Conservation (phyloP, 2,329 filamentous ascomycete species). For the Aspergillus arachidicola region DNA sequence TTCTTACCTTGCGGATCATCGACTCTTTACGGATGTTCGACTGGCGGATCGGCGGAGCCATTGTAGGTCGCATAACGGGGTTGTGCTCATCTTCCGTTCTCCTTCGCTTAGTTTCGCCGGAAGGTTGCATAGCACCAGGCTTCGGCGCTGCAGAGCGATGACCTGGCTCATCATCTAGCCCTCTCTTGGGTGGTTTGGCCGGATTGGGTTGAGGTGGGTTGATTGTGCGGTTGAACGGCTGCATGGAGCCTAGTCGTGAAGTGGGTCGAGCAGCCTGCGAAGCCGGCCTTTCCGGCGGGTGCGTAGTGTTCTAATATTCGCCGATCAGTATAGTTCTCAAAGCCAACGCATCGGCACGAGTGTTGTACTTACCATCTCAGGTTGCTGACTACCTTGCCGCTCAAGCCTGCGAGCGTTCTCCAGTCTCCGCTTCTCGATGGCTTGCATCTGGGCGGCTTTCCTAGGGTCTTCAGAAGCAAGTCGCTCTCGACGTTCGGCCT, state of each 20-base stretch:
- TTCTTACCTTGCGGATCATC: constrained; percentile 67
- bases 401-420: constrained; percentile 51
- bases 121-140: constrained; percentile 58
- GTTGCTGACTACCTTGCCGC: constrained; percentile 47
- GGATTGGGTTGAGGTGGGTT: constrained; percentile 66
- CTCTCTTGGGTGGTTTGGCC: constrained; percentile 75
- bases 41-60: constrained; percentile 82
- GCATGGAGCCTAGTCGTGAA: constrained; percentile 46
- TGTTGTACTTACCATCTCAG: constrained; percentile 40
- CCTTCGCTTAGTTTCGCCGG: constrained; percentile 76
- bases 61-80: constrained; percentile 64
- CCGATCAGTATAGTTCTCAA: constrained; percentile 7
- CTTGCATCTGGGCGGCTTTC: constrained; percentile 66
- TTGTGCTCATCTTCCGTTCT: constrained; percentile 74
- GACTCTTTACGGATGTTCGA: constrained; percentile 78
- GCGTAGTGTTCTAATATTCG: constrained; percentile 23
- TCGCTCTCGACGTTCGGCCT: constrained; percentile 53
- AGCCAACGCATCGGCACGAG: background rate
- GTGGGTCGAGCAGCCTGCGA: constrained; percentile 51
- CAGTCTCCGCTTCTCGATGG: constrained; percentile 55
- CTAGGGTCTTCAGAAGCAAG: constrained; percentile 61
- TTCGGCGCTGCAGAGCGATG: constrained; percentile 44
- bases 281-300: constrained; percentile 34
- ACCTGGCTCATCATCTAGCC: constrained; percentile 64
- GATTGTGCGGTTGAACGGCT: constrained; percentile 64